phyloP scores from a whole-genome alignment of 2,329 filamentous ascomycete genomes.

The Colletotrichum plurivorum region DNA sequence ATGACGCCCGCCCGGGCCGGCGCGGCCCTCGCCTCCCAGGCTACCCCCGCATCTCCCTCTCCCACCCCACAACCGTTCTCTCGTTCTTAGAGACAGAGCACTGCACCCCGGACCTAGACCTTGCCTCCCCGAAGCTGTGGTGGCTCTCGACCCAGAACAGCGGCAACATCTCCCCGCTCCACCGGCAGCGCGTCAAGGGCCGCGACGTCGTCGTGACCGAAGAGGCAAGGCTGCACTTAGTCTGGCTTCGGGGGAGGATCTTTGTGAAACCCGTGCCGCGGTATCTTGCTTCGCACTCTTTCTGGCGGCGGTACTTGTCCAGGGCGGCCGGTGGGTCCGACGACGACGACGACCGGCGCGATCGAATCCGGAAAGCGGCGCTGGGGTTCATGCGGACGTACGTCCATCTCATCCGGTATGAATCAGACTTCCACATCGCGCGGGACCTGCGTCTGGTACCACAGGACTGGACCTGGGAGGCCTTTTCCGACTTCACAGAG shows the following conservation, averaged over 20 bases:
- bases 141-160: conserved; percentile 30
- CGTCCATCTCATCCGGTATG: conserved; percentile 47
- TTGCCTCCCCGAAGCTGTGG: conserved; percentile 18
- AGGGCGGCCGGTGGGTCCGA: neutral
- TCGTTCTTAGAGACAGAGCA: conserved; percentile 34
- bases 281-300: conserved; percentile 45
- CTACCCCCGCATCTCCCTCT: conserved; percentile 31
- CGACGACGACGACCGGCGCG: neutral
- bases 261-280: conserved; percentile 52
- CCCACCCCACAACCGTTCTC: conserved; percentile 1
- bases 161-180: conserved; percentile 45
- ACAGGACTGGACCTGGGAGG: conserved; percentile 39
- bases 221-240: conserved; percentile 51
- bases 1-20: no score
- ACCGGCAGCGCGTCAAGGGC: conserved; percentile 47
- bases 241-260: conserved; percentile 47
- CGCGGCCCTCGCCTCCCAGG: conserved; percentile 23
- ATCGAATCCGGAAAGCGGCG: conserved; percentile 39
- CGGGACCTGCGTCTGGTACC: conserved; percentile 36
- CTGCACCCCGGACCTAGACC: conserved; percentile 33
- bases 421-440: conserved; percentile 54
- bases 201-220: conserved; percentile 51
- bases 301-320: conserved; percentile 45
- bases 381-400: conserved; percentile 53
- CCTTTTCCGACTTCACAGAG: conserved; percentile 39